Conservation (phyloP, 1,139 yeast genomes). For the Lodderomyces beijingensis region DNA sequence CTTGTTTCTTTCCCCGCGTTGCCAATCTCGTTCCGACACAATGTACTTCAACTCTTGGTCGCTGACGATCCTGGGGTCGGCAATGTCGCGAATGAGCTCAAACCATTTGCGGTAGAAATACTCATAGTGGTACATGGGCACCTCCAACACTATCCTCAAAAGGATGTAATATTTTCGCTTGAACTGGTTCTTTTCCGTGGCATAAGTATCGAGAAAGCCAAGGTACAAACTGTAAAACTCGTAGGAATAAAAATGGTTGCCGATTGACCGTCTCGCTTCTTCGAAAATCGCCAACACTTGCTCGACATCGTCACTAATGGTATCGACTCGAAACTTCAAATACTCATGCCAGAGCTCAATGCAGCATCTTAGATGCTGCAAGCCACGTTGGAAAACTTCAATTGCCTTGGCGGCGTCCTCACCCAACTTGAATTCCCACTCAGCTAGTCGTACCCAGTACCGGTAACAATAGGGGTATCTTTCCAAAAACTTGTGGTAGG, state of each 20-base stretch:
- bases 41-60: conserved; percentile 19
- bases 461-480: conserved; percentile 70
- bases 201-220: conserved; percentile 43
- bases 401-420: conserved; percentile 45
- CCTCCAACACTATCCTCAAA: conserved; percentile 57
- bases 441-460: conserved; percentile 78
- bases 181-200: conserved; percentile 28
- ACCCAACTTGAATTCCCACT: conserved; percentile 60
- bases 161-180: conserved; percentile 40
- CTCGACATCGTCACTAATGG: conserved; percentile 28
- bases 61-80: conserved; percentile 11
- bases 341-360: conserved; percentile 73
- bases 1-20: conserved; percentile 15
- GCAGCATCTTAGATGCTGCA: conserved; percentile 50
- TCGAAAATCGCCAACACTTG: conserved; percentile 51
- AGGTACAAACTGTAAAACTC: conserved; percentile 75
- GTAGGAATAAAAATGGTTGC: conserved; percentile 68
- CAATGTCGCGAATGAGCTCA: conserved; percentile 32
- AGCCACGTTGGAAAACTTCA: conserved; percentile 50
- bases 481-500: conserved; percentile 55
- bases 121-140: conserved; percentile 75
- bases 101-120: conserved; percentile 46
- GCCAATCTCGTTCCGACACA: conserved; percentile 19
- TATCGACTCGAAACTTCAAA: conserved; percentile 49
- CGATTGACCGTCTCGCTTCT: conserved; percentile 57